These are phyloP conservation scores for Colletotrichum cereale DNA, from an alignment of 2,329 filamentous ascomycete genomes.

Conservation along the genomic window DNA sequence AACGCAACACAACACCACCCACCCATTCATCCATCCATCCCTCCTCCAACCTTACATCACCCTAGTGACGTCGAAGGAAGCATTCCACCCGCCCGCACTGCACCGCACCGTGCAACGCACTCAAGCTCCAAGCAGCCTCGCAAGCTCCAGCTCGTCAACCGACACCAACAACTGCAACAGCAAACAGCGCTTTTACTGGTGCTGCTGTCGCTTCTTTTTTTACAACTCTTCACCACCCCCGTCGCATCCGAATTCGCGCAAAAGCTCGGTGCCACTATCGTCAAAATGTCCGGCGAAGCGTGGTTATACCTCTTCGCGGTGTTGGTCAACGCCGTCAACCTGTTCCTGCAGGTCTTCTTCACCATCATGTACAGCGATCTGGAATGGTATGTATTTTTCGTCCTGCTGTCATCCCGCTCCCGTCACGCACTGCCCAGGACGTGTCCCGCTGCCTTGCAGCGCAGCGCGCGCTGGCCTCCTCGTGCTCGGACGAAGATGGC, in stretches of 20 bases:
- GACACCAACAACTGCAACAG: conserved; percentile 20
- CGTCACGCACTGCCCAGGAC: background rate
- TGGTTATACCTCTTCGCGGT: conserved; percentile 98
- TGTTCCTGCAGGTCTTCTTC: conserved; percentile 99
- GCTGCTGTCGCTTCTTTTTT: background rate
- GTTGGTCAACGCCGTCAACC: conserved; percentile 99
- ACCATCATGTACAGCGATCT: conserved; percentile 99
- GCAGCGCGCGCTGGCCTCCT: background rate
- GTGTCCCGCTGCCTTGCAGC: background rate
- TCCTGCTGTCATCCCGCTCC: background rate
- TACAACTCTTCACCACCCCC: conserved; percentile 12
- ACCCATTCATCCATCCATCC: conserved; percentile 3
- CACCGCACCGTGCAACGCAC: conserved; percentile 27
- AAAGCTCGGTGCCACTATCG: conserved; percentile 37
- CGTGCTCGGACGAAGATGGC: conserved; percentile 18
- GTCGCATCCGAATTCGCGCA: conserved; percentile 26
- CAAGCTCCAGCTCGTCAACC: conserved; percentile 18
- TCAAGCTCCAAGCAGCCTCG: too few relatives aligned
- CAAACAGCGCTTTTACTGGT: background rate
- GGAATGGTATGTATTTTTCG: conserved; percentile 83
- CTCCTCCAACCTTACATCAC: conserved; percentile 33
- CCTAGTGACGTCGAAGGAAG: conserved; percentile 38
- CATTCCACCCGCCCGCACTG: conserved; percentile 34
- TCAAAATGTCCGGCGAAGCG: conserved; percentile 92
- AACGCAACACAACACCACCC: conserved; percentile 7